Percentiles rank a stretch among this genome's conserved stretches.
These are phyloP conservation scores for Syncephalastrum contaminatum DNA, from an alignment of 371 early-diverging fungal genomes.

Conservation along the genomic window DNA sequence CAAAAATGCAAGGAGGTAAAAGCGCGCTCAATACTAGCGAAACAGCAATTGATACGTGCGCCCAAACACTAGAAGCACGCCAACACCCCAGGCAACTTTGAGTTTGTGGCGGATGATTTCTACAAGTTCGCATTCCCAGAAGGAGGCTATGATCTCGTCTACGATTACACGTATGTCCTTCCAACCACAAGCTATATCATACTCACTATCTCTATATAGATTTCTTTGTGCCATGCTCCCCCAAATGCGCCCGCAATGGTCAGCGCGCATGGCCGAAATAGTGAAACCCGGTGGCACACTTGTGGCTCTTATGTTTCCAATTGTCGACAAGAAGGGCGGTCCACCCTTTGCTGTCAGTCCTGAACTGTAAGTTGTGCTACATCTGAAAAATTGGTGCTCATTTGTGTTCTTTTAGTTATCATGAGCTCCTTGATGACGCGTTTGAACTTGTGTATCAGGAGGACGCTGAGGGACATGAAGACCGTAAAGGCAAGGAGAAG, in stretches of 20 bases:
- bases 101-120: constrained; percentile 52
- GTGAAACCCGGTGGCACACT: constrained; percentile 74
- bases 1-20: constrained; percentile 49
- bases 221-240: constrained; percentile 88
- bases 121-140: constrained; percentile 61
- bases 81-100: constrained; percentile 9
- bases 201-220: constrained; percentile 19
- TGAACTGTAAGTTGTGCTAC: constrained; percentile 40
- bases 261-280: constrained; percentile 64
- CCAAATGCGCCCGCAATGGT: constrained; percentile 69
- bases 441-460: constrained; percentile 60
- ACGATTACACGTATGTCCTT: constrained; percentile 75
- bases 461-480: constrained; percentile 52
- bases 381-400: background rate
- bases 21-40: constrained; percentile 1
- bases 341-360: constrained; percentile 68
- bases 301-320: constrained; percentile 81
- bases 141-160: constrained; percentile 71
- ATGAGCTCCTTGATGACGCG: constrained; percentile 39
- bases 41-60: constrained; percentile 24
- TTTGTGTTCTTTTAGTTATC: constrained; percentile 29
- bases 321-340: constrained; percentile 53
- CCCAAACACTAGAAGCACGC: constrained; percentile 11
- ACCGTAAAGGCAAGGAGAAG: constrained; percentile 55
- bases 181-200: background rate